Conservation (phyloP, 2,329 filamentous ascomycete species). For the Trichoderma breve region DNA sequence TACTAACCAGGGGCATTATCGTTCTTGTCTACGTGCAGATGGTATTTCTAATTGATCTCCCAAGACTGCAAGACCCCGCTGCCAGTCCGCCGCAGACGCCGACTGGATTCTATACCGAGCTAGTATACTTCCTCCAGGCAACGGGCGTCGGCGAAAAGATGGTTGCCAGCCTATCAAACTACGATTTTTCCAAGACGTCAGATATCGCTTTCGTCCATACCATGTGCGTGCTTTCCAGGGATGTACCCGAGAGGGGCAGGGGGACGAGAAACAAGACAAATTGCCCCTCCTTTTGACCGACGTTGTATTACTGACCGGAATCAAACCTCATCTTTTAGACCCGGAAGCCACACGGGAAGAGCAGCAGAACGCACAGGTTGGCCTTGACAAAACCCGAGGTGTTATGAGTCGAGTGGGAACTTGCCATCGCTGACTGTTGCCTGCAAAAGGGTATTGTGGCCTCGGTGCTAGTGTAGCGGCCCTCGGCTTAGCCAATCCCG, state of each 20-base stretch:
- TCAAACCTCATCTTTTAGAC: conserved; percentile 29
- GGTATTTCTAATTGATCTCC: conserved; percentile 90
- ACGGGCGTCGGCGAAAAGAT: conserved; percentile 64
- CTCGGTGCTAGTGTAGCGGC: conserved; percentile 64
- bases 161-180: conserved; percentile 66
- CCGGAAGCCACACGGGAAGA: conserved; percentile 35
- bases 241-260: background rate
- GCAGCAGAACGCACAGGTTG: conserved; percentile 33
- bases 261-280: background rate
- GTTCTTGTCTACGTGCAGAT: conserved; percentile 48
- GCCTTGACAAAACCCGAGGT: conserved; percentile 22
- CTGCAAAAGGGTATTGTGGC: conserved; percentile 64
- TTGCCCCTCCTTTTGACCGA: background rate
- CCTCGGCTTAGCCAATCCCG: conserved; percentile 58
- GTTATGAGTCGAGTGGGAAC: background rate
- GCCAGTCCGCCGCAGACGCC: conserved; percentile 25
- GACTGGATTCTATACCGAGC: conserved; percentile 63
- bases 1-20: background rate
- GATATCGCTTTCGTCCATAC: conserved; percentile 80
- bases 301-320: background rate
- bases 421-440: conserved; percentile 25
- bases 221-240: conserved; percentile 56
- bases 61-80: conserved; percentile 49
- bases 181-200: conserved; percentile 75
- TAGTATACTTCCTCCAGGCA: conserved; percentile 67